phyloP scores from a whole-genome alignment of 352 stramenopile species.

The Globisporangium nodosum region DNA sequence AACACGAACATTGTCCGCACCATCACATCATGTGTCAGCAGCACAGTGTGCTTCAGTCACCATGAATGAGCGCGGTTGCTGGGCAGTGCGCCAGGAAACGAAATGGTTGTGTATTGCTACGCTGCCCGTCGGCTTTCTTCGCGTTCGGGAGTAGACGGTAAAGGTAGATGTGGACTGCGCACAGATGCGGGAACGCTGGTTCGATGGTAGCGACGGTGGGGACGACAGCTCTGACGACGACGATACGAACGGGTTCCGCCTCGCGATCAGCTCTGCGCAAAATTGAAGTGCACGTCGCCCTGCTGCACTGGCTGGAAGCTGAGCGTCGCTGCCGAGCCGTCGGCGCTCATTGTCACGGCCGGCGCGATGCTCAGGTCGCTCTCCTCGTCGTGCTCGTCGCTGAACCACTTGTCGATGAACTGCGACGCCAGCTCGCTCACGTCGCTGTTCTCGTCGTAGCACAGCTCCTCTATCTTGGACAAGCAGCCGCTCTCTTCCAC shows the following conservation, averaged over 20 bases:
- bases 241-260: neutral
- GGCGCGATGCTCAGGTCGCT: constrained; percentile 40
- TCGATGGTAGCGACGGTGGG: neutral
- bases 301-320: constrained; percentile 73
- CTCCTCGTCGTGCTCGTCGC: constrained; percentile 41
- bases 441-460: constrained; percentile 77
- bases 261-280: constrained; percentile 30
- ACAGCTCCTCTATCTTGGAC: constrained; percentile 75
- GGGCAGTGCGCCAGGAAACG: neutral
- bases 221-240: neutral
- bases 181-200: neutral
- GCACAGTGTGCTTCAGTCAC: too few relatives aligned
- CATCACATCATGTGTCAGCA: too few relatives aligned
- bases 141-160: neutral
- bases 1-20: too few relatives aligned
- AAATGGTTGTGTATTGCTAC: neutral
- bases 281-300: constrained; percentile 67
- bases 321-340: constrained; percentile 30
- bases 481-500: constrained; percentile 80
- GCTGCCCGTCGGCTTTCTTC: neutral
- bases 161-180: neutral
- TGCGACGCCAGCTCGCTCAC: constrained; percentile 68
- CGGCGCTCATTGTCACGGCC: constrained; percentile 22
- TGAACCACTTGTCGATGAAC: constrained; percentile 82
- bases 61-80: too few relatives aligned